These are phyloP conservation scores for Sarocladium brachiariae DNA, from an alignment of 2,329 filamentous ascomycete species.

Conservation along the genomic window DNA sequence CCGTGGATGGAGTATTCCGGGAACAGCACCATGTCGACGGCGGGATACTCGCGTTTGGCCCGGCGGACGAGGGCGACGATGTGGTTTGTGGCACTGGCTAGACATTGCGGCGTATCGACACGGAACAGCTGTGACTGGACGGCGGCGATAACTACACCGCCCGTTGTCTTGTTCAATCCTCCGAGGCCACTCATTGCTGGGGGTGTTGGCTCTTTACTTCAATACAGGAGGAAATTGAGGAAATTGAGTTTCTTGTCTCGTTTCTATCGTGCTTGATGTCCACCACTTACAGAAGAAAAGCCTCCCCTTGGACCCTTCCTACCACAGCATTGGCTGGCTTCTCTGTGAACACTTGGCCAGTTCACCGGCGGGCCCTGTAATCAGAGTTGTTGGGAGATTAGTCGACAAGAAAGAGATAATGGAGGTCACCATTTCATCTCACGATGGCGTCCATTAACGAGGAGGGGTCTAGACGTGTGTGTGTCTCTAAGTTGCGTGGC, in stretches of 20 bases:
- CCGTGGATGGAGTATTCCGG: neutral
- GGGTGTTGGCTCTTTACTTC: neutral
- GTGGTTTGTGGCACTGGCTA: neutral
- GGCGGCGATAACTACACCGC: neutral
- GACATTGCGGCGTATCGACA: neutral
- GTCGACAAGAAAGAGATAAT: neutral
- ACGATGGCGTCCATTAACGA: neutral
- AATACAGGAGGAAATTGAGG: neutral
- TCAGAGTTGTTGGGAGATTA: neutral
- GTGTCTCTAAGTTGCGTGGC: neutral
- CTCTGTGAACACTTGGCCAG: neutral
- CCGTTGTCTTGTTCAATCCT: neutral
- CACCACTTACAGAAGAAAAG: neutral
- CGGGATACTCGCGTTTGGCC: neutral
- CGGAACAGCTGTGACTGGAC: neutral
- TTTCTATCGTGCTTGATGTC: neutral
- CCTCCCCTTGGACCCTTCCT: neutral
- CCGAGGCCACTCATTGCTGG: neutral
- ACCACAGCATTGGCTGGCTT: neutral
- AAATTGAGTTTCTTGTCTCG: neutral
- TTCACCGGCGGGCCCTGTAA: neutral
- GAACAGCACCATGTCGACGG: neutral
- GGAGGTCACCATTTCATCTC: neutral
- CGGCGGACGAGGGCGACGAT: neutral
- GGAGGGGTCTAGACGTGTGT: neutral